A percentile compares a stretch with the other conserved stretches of the same genome.
Conservation (phyloP, 805 yeast genomes). For the Kuraishia hungarica region DNA sequence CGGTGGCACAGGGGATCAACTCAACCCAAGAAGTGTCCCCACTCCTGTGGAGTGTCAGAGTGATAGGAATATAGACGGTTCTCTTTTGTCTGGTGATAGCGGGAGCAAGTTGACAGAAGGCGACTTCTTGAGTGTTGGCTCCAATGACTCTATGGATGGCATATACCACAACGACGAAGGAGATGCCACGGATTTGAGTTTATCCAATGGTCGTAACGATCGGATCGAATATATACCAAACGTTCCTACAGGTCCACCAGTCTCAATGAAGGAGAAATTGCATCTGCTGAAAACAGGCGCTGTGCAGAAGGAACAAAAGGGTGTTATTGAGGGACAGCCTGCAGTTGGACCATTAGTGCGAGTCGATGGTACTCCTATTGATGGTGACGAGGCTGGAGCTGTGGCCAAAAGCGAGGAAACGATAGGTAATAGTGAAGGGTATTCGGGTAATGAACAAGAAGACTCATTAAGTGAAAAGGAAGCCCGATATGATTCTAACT, state of each 20-base stretch:
- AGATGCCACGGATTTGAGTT: neutral
- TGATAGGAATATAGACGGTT: neutral
- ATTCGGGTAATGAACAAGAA: neutral
- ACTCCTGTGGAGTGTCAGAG: neutral
- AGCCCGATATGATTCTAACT: too few species aligned
- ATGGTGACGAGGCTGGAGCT: neutral
- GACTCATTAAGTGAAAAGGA: too few species aligned
- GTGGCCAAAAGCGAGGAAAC: neutral
- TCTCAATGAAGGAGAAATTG: constrained; percentile 37
- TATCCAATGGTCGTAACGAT: neutral
- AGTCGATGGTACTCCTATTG: neutral
- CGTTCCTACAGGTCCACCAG: constrained; percentile 24
- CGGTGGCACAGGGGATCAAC: neutral
- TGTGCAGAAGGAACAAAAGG: constrained; percentile 1
- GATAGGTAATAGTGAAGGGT: neutral
- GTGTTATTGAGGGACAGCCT: constrained; percentile 1
- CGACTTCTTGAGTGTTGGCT: neutral
- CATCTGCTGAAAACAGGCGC: constrained; percentile 26
- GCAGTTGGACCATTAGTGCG: neutral
- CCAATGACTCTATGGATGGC: neutral
- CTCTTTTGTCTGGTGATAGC: neutral
- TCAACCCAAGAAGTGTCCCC: neutral
- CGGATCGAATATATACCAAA: neutral
- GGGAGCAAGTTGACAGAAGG: neutral
- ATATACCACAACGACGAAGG: neutral